Percentiles rank a stretch among this genome's conserved stretches.
phyloP scores from a whole-genome alignment of 169 alveolate species.

The Babesia ovis region DNA sequence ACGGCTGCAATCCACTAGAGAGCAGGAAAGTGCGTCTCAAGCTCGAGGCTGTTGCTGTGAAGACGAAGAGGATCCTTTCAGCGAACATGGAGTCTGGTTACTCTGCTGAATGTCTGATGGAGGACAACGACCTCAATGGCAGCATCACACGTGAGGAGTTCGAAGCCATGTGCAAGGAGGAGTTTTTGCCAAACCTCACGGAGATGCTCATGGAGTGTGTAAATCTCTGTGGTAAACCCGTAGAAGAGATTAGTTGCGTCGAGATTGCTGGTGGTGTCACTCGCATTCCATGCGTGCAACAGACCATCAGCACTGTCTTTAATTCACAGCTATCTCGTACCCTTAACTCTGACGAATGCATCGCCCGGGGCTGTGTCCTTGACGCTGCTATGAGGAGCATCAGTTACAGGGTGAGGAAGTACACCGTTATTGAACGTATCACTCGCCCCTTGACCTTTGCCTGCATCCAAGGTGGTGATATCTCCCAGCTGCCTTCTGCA shows the following conservation, averaged over 20 bases:
- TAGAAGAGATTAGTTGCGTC: slow-evolving; percentile 83
- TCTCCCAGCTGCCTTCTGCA: slow-evolving; percentile 14
- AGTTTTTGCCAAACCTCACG: slow-evolving; percentile 75
- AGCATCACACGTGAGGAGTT: slow-evolving; percentile 86
- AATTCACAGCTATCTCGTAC: slow-evolving; percentile 89
- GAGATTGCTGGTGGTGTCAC: slow-evolving; percentile 98
- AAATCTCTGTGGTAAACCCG: slow-evolving; percentile 70
- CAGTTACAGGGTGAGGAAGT: slow-evolving; percentile 73
- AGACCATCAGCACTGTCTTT: slow-evolving; percentile 83
- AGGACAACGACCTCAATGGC: slow-evolving; percentile 90
- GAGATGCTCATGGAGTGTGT: slow-evolving; percentile 70
- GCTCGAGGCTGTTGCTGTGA: slow-evolving; percentile 93
- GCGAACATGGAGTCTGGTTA: slow-evolving; percentile 93
- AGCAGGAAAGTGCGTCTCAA: slow-evolving; percentile 87
- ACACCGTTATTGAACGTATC: slow-evolving; percentile 66
- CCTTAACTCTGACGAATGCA: slow-evolving; percentile 93
- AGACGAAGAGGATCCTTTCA: slow-evolving; percentile 93
- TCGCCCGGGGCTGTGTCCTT: slow-evolving; percentile 97
- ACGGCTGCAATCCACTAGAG: slow-evolving; percentile 87
- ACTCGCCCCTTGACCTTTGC: slow-evolving; percentile 63
- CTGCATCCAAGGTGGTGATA: slow-evolving; percentile 38
- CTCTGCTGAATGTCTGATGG: slow-evolving; percentile 92
- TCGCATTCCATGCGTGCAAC: slow-evolving; percentile 94
- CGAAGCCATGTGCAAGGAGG: slow-evolving; percentile 84
- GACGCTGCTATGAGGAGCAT: slow-evolving; percentile 76